Conservation (phyloP, 2,329 filamentous ascomycete genomes). For the Didymella arachidicola region DNA sequence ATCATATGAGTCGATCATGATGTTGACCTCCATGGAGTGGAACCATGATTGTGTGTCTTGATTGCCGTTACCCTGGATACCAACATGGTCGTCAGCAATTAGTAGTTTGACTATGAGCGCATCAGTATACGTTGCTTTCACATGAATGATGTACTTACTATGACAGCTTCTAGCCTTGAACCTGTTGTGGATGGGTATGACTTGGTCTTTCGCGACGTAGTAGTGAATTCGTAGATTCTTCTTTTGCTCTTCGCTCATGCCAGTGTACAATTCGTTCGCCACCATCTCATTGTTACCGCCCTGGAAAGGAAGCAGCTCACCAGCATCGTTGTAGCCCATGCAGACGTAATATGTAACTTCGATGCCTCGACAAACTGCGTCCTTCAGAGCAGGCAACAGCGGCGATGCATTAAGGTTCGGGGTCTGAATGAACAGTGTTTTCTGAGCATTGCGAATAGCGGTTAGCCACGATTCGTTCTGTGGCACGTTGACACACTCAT, state of each 20-base stretch:
- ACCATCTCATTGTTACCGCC: slow-evolving; percentile 79
- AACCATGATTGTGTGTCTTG: slow-evolving; percentile 84
- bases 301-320: slow-evolving; percentile 77
- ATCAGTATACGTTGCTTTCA: neutral
- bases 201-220: slow-evolving; percentile 79
- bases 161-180: slow-evolving; percentile 75
- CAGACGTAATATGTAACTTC: slow-evolving; percentile 75
- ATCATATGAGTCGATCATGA: slow-evolving; percentile 71
- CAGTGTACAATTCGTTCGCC: slow-evolving; percentile 65
- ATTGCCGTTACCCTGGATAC: slow-evolving; percentile 78
- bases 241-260: slow-evolving; percentile 60
- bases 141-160: slow-evolving; percentile 30
- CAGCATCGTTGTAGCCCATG: slow-evolving; percentile 80
- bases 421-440: slow-evolving; percentile 77
- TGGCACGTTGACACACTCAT: slow-evolving; percentile 68
- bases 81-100: slow-evolving; percentile 73
- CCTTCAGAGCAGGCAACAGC: slow-evolving; percentile 68
- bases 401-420: slow-evolving; percentile 78
- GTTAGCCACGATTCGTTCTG: slow-evolving; percentile 81
- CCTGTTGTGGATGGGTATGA: slow-evolving; percentile 69
- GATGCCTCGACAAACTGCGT: slow-evolving; percentile 72
- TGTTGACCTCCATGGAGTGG: slow-evolving; percentile 78
- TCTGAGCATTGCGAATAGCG: slow-evolving; percentile 69
- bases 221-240: slow-evolving; percentile 68
- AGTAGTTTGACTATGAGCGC: slow-evolving; percentile 69